Evolutionary conservation across 257 asterid species (phyloP).

Genomic region (Craterostigma plantagineum): DNA sequence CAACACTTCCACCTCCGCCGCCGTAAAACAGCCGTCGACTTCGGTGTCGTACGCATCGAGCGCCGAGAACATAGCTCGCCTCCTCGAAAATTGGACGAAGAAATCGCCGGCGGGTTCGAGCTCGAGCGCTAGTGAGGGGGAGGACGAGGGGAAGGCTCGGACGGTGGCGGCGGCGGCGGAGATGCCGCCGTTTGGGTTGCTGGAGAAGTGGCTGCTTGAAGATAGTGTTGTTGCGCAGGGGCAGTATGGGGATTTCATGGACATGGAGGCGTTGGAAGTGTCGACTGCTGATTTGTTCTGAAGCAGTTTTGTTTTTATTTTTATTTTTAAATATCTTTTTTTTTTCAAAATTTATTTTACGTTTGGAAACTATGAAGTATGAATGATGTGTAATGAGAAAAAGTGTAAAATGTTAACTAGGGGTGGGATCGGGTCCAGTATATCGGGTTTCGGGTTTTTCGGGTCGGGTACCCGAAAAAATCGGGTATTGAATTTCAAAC

Average conservation of each 20-base stretch:
- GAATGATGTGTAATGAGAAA: no score
- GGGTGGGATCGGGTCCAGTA: no score
- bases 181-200: background rate
- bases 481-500: no score
- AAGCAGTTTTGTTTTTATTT: background rate
- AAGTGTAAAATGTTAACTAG: no score
- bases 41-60: background rate
- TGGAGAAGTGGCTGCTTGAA: background rate
- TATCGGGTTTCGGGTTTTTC: no score
- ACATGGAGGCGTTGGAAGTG: background rate
- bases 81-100: background rate
- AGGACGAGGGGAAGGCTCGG: no score
- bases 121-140: background rate
- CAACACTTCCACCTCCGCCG: background rate
- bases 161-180: no score
- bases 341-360: no score
- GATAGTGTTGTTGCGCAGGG: background rate
- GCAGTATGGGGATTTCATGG: conserved; percentile 2
- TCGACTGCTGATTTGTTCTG: background rate
- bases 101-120: background rate
- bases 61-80: background rate
- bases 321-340: no score
- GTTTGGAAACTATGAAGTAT: no score
- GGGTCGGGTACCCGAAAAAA: no score
- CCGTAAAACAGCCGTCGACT: conserved; percentile 10